Evolutionary conservation across 2,329 filamentous ascomycete species (phyloP).

Genomic region (Colletotrichum ledebouriae): DNA sequence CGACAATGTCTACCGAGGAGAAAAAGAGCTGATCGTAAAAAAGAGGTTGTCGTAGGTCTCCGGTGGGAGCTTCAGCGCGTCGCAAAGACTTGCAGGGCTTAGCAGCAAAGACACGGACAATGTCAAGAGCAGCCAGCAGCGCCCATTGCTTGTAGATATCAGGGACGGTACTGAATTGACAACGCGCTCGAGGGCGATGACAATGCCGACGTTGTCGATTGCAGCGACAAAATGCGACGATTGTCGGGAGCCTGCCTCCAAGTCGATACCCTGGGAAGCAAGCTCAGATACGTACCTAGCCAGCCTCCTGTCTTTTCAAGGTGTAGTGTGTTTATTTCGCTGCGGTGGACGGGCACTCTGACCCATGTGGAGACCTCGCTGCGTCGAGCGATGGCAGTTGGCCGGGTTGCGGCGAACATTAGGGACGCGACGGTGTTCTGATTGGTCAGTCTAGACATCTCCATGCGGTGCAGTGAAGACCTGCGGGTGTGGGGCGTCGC

Average conservation of each 20-base stretch:
- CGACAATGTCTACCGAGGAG: not conserved
- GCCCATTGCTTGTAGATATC: conserved; percentile 9
- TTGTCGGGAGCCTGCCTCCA: not conserved
- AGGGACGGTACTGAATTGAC: not conserved
- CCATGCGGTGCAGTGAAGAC: too few relatives aligned
- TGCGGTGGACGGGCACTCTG: not conserved
- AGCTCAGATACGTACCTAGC: not conserved
- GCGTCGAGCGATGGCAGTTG: not conserved
- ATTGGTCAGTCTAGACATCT: conserved; percentile 13
- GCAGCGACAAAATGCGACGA: not conserved
- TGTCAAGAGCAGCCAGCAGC: conserved; percentile 13
- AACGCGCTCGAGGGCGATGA: not conserved
- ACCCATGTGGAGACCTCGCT: not conserved
- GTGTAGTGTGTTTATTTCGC: conserved; percentile 33
- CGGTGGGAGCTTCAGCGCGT: conserved; percentile 16
- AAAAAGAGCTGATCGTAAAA: not conserved
- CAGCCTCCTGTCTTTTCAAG: conserved; percentile 26
- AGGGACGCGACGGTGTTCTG: conserved; percentile 5
- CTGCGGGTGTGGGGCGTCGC: too few relatives aligned
- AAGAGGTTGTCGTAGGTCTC: not conserved
- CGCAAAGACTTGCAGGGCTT: conserved; percentile 16
- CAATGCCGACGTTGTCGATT: not conserved
- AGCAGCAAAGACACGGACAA: not conserved
- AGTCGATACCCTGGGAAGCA: not conserved
- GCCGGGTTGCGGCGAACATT: conserved; percentile 21